Conservation (phyloP, 768 basidiomycete species). For the Collybiopsis confluens region DNA sequence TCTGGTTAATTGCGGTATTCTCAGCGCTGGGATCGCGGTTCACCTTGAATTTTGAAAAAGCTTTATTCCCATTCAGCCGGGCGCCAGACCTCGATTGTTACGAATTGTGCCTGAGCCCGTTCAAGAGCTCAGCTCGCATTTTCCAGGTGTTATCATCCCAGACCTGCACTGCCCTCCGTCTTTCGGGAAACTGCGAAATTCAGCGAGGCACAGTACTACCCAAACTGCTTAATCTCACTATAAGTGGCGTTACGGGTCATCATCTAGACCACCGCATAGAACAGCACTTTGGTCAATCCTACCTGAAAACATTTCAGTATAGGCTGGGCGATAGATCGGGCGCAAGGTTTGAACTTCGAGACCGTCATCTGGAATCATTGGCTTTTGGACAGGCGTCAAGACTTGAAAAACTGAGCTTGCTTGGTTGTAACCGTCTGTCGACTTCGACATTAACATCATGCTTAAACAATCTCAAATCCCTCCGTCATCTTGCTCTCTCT, state of each 20-base stretch:
- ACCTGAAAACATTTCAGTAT: constrained; percentile 31
- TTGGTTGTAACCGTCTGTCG: constrained; percentile 29
- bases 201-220: constrained; percentile 11
- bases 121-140: constrained; percentile 18
- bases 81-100: constrained; percentile 20
- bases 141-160: constrained; percentile 24
- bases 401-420: constrained; percentile 29
- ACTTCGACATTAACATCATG: constrained; percentile 23
- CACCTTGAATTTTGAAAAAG: constrained; percentile 29
- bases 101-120: constrained; percentile 27
- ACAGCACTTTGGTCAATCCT: constrained; percentile 21
- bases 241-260: constrained; percentile 29
- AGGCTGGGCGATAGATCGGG: constrained; percentile 27
- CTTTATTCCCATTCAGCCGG: constrained; percentile 28
- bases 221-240: constrained; percentile 23
- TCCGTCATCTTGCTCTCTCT: constrained; percentile 33
- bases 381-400: constrained; percentile 12
- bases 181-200: constrained; percentile 30
- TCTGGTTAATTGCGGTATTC: neutral
- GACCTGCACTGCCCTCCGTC: constrained; percentile 23
- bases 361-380: constrained; percentile 28
- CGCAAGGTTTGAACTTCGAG: constrained; percentile 28
- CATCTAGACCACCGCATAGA: constrained; percentile 28
- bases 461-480: constrained; percentile 18
- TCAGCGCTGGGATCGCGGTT: constrained; percentile 18